Conservation (phyloP, 2,329 filamentous ascomycete species). For the Sarocladium kiliense region DNA sequence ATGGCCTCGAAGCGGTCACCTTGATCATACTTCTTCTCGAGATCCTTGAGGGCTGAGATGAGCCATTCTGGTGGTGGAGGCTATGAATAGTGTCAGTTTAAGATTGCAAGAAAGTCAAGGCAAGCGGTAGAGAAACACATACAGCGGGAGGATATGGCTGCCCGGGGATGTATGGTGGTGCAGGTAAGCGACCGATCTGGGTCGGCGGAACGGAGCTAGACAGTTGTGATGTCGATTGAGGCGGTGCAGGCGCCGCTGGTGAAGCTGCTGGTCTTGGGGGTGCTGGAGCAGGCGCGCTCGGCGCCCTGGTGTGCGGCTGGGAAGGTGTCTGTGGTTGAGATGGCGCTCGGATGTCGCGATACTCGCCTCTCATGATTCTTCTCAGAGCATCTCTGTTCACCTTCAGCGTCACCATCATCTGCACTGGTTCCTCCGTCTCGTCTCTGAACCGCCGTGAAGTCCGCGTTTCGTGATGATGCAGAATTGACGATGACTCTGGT, state of each 20-base stretch:
- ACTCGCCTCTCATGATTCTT: conserved; percentile 55
- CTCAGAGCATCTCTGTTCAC: conserved; percentile 68
- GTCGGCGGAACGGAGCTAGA: conserved; percentile 38
- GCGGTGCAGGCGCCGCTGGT: conserved; percentile 35
- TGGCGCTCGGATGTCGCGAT: conserved; percentile 31
- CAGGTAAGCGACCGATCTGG: conserved; percentile 64
- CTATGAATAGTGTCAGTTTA: conserved; percentile 36
- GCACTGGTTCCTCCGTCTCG: conserved; percentile 70
- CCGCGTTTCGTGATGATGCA: conserved; percentile 68
- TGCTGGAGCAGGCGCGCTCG: conserved; percentile 21
- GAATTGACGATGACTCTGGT: conserved; percentile 61
- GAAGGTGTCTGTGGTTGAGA: conserved; percentile 30
- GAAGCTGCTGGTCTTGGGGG: conserved; percentile 27
- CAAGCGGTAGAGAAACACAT: conserved; percentile 31
- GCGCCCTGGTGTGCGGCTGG: conserved; percentile 23
- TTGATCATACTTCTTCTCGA: conserved; percentile 67
- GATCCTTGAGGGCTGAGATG: conserved; percentile 61
- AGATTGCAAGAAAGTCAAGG: background rate
- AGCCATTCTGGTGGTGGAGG: conserved; percentile 88
- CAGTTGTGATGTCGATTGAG: conserved; percentile 27
- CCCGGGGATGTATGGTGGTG: conserved; percentile 55
- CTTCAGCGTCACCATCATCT: conserved; percentile 68
- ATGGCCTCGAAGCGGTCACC: conserved; percentile 76
- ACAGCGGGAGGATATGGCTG: conserved; percentile 55
- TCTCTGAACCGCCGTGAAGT: conserved; percentile 64